phyloP scores from a whole-genome alignment of 2,329 filamentous ascomycete species.

The Aspergillus hiratsukae region DNA sequence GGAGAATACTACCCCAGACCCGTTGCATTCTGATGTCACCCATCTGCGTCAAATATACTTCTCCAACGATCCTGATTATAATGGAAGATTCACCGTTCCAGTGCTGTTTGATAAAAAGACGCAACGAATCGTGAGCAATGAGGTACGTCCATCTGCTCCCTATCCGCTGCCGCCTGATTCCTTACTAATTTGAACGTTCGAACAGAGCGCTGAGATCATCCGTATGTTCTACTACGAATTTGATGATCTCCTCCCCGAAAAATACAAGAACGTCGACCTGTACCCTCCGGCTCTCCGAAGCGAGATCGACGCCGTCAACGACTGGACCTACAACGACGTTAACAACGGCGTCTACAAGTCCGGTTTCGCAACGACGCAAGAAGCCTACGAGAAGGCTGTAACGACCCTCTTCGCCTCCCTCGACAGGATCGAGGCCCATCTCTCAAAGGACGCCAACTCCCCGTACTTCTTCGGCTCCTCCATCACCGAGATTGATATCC shows the following conservation, averaged over 20 bases:
- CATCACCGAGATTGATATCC: slow-evolving; percentile 77
- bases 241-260: slow-evolving; percentile 61
- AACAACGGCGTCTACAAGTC: slow-evolving; percentile 53
- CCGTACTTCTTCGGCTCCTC: slow-evolving; percentile 71
- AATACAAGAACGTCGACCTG: slow-evolving; percentile 59
- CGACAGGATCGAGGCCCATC: slow-evolving; percentile 69
- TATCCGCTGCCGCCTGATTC: background rate
- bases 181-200: background rate
- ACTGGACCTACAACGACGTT: slow-evolving; percentile 69
- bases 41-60: slow-evolving; percentile 79
- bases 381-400: slow-evolving; percentile 75
- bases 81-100: slow-evolving; percentile 80
- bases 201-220: slow-evolving; percentile 72
- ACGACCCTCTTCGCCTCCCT: slow-evolving; percentile 68
- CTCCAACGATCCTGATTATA: slow-evolving; percentile 64
- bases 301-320: slow-evolving; percentile 71
- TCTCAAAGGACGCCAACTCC: slow-evolving; percentile 41
- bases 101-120: slow-evolving; percentile 69
- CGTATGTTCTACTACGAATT: slow-evolving; percentile 85
- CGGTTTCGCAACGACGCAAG: slow-evolving; percentile 79
- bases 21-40: slow-evolving; percentile 62
- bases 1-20: slow-evolving; percentile 51
- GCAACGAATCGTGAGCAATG: slow-evolving; percentile 80
- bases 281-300: slow-evolving; percentile 61
- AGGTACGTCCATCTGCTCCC: slow-evolving; percentile 46